phyloP scores from a whole-genome alignment of 345 rosid species.

The Eutrema japonicum region DNA sequence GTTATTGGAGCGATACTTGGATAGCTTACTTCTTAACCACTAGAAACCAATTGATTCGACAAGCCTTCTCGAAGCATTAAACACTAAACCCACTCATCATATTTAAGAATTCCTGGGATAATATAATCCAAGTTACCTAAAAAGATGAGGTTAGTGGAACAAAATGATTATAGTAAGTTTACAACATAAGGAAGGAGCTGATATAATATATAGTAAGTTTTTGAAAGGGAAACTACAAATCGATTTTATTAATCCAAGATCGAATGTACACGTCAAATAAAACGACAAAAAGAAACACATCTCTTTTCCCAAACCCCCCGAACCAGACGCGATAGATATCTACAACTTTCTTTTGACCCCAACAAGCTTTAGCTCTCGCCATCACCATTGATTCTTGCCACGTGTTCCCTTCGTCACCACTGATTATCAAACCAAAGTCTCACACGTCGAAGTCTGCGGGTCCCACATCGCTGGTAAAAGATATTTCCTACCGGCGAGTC shows the following conservation, averaged over 20 bases:
- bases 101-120: conserved; percentile 20
- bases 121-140: background rate
- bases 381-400: conserved; percentile 30
- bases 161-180: background rate
- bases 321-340: conserved; percentile 36
- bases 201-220: no score
- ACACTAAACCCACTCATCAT: conserved; percentile 37
- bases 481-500: conserved; percentile 69
- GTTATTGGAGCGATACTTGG: background rate
- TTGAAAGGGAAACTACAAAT: background rate
- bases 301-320: conserved; percentile 4
- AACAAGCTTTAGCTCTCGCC: conserved; percentile 22
- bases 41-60: conserved; percentile 10
- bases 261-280: conserved; percentile 48
- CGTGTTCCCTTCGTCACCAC: background rate
- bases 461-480: conserved; percentile 94
- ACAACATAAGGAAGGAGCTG: background rate
- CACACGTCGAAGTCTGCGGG: conserved; percentile 67
- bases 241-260: conserved; percentile 14
- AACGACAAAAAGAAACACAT: conserved; percentile 42
- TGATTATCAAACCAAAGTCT: conserved; percentile 48
- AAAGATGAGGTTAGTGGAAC: conserved; percentile 17
- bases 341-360: conserved; percentile 33
- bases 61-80: conserved; percentile 12
- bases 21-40: background rate